Percentiles rank a stretch among this genome's conserved stretches.
phyloP scores from a whole-genome alignment of 2,329 filamentous ascomycete genomes.

The Geosmithia morbida region DNA sequence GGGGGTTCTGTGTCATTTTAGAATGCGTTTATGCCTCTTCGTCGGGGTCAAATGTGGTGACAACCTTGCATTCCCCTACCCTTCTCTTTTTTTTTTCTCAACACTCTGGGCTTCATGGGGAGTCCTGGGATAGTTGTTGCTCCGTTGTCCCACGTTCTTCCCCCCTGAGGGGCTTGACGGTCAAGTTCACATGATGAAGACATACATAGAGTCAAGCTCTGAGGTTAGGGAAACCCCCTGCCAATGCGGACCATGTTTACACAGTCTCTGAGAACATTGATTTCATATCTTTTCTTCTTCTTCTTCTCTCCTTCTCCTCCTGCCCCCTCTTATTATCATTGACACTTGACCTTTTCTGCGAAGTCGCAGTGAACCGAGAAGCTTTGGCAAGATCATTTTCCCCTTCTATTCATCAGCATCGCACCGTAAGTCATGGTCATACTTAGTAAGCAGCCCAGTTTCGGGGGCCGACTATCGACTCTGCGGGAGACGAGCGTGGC shows the following conservation, averaged over 20 bases:
- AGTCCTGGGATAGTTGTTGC: slow-evolving; percentile 1
- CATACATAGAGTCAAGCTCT: slow-evolving; percentile 11
- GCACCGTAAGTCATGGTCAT: no score
- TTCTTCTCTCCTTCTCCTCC: not conserved
- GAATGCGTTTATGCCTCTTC: not conserved
- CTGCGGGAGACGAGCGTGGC: no score
- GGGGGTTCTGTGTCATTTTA: slow-evolving; percentile 28
- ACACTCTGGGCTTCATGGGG: slow-evolving; percentile 7
- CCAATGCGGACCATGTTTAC: slow-evolving; percentile 6
- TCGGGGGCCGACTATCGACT: no score
- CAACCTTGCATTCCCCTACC: not conserved
- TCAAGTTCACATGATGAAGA: slow-evolving; percentile 9
- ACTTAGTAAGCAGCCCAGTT: no score
- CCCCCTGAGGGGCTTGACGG: not conserved
- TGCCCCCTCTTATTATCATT: no score
- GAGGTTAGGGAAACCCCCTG: slow-evolving; percentile 3
- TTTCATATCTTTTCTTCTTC: not conserved
- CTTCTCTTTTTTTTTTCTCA: slow-evolving; percentile 6
- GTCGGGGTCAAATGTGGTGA: not conserved
- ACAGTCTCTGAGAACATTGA: slow-evolving; percentile 6
- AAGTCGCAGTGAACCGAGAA: not conserved
- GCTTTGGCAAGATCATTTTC: not conserved
- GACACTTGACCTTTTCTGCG: not conserved
- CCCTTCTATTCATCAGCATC: no score
- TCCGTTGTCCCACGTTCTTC: not conserved